Percentiles rank a stretch among this genome's conserved stretches.
Evolutionary conservation across 805 yeast genomes (phyloP).

Genomic region (Lipomyces japonicus): DNA sequence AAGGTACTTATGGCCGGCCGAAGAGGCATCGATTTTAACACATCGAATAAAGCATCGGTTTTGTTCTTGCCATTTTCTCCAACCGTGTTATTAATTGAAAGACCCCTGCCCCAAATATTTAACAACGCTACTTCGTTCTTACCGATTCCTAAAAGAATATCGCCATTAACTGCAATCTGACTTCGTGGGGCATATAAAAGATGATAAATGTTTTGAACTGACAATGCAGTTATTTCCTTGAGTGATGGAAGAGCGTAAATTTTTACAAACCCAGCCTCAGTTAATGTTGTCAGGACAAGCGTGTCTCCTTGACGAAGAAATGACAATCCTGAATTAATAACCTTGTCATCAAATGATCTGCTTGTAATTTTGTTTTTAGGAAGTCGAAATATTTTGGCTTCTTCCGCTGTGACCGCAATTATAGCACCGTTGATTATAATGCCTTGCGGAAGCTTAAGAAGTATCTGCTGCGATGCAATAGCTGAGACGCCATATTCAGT

Average conservation of each 20-base stretch:
- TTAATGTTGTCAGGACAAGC: conserved; percentile 43
- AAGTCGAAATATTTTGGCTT: conserved; percentile 58
- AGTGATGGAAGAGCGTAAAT: conserved; percentile 31
- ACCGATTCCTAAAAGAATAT: conserved; percentile 49
- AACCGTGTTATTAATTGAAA: not conserved
- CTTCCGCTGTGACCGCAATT: conserved; percentile 53
- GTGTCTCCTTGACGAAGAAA: conserved; percentile 46
- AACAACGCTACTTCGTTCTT: conserved; percentile 53
- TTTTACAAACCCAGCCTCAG: conserved; percentile 48
- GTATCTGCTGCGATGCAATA: conserved; percentile 55
- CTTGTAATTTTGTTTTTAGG: conserved; percentile 63
- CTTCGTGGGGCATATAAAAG: conserved; percentile 28
- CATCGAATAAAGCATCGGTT: conserved; percentile 65
- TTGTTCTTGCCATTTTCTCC: conserved; percentile 31
- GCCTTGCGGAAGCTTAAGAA: conserved; percentile 60
- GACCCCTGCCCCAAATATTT: conserved; percentile 48
- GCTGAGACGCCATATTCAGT: conserved; percentile 60
- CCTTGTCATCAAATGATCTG: conserved; percentile 51
- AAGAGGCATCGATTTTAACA: conserved; percentile 61
- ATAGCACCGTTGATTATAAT: conserved; percentile 58
- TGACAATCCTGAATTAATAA: conserved; percentile 52
- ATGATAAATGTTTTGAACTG: conserved; percentile 26
- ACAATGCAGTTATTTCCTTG: conserved; percentile 24
- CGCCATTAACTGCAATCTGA: conserved; percentile 44
- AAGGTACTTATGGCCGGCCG: conserved; percentile 76